Conservation (phyloP, 2,329 filamentous ascomycete genomes). For the Chrysoporthe cubensis region DNA sequence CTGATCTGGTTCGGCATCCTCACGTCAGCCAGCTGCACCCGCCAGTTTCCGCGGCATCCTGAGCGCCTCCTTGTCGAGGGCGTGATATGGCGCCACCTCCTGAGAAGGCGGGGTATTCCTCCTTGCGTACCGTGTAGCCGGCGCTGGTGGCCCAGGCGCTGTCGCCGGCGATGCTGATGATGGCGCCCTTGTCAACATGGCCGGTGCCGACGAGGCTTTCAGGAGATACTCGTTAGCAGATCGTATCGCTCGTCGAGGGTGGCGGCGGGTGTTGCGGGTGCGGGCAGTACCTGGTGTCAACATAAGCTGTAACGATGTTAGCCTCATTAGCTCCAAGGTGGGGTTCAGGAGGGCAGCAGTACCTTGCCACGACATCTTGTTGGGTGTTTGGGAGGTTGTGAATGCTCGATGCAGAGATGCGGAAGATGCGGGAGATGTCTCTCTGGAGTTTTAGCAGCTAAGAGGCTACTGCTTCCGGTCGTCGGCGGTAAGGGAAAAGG, state of each 20-base stretch:
- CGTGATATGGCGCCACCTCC: not conserved
- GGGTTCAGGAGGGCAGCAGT: conserved; percentile 32
- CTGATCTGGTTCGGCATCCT: conserved; percentile 48
- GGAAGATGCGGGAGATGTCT: conserved; percentile 13
- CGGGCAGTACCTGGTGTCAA: conserved; percentile 53
- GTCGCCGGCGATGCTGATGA: conserved; percentile 80
- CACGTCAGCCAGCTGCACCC: conserved; percentile 18
- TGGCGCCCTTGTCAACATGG: conserved; percentile 82
- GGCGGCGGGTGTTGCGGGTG: conserved; percentile 13
- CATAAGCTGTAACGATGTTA: conserved; percentile 48
- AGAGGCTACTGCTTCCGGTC: conserved; percentile 7
- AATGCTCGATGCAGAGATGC: conserved; percentile 26
- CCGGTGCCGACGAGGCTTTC: conserved; percentile 77
- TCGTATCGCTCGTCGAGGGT: conserved; percentile 13
- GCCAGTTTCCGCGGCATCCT: not conserved
- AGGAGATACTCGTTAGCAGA: conserved; percentile 8
- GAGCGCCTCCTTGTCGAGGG: not conserved
- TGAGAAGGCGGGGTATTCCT: conserved; percentile 23
- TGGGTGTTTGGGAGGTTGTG: conserved; percentile 24
- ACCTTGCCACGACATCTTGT: conserved; percentile 79
- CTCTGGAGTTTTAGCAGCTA: conserved; percentile 10
- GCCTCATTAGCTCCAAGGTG: conserved; percentile 35
- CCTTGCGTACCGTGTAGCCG: conserved; percentile 68
- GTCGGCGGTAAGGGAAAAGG: conserved; percentile 13
- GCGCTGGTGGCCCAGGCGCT: conserved; percentile 75